Evolutionary conservation across 768 basidiomycete genomes (phyloP).

Genomic region (Podaxis mareebaensis): DNA sequence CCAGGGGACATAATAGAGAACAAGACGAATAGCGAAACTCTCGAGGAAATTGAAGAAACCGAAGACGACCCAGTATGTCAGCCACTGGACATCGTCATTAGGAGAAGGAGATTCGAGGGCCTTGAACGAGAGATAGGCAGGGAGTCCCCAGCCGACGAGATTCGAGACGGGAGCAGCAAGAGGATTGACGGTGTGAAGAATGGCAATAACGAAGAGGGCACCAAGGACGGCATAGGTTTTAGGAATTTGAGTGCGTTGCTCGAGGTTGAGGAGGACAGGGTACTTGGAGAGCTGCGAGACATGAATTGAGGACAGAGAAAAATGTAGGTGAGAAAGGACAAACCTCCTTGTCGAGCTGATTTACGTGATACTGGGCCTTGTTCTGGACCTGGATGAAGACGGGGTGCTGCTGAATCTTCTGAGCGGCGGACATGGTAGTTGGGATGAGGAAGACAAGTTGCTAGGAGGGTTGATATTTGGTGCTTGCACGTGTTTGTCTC

Average conservation of each 20-base stretch:
- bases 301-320: constrained; percentile 4
- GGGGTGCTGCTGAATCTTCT: constrained; percentile 89
- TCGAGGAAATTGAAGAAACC: constrained; percentile 94
- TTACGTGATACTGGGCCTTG: constrained; percentile 78
- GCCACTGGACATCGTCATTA: constrained; percentile 91
- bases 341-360: constrained; percentile 97
- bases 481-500: constrained; percentile 69
- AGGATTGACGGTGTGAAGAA: constrained; percentile 86
- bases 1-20: constrained; percentile 94
- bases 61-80: constrained; percentile 97
- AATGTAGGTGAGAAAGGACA: constrained; percentile 24
- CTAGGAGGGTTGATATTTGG: constrained; percentile 41
- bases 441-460: constrained; percentile 28
- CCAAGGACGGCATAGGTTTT: constrained; percentile 90
- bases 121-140: constrained; percentile 93
- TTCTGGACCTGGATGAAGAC: constrained; percentile 80
- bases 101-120: constrained; percentile 86
- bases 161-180: constrained; percentile 93
- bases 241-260: constrained; percentile 89
- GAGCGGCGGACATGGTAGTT: constrained; percentile 68
- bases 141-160: constrained; percentile 91
- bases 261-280: constrained; percentile 78
- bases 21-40: constrained; percentile 75
- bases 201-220: constrained; percentile 58
- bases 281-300: constrained; percentile 74